Percentiles rank a stretch among this genome's conserved stretches.
These are phyloP conservation scores for Didymella arachidicola DNA, from an alignment of 2,329 filamentous ascomycete genomes.

Conservation along the genomic window DNA sequence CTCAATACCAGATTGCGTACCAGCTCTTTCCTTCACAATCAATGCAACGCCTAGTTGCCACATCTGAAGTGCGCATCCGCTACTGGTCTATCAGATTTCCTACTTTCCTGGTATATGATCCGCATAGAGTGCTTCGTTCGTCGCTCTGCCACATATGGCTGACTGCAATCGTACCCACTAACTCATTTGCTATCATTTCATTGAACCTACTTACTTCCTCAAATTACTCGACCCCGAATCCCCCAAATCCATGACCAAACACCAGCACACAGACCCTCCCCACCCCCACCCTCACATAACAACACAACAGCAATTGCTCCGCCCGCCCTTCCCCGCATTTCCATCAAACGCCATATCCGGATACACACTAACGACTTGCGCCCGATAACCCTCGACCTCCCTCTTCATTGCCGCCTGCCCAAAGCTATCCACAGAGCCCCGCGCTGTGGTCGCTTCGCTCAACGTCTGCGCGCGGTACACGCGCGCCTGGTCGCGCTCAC, in stretches of 20 bases:
- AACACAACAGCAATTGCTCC: conserved; percentile 23
- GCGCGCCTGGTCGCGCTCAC: conserved; percentile 14
- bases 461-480: neutral
- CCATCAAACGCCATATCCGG: conserved; percentile 36
- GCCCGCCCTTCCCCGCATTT: conserved; percentile 14
- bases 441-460: conserved; percentile 4
- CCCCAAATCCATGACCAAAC: neutral
- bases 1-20: no score
- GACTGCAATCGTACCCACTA: no score
- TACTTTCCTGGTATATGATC: no score
- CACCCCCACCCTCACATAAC: conserved; percentile 24
- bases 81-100: no score
- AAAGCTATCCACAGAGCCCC: conserved; percentile 3
- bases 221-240: no score
- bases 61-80: no score
- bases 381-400: conserved; percentile 31
- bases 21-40: no score
- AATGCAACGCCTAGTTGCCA: no score
- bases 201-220: no score
- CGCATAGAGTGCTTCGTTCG: no score
- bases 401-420: conserved; percentile 16
- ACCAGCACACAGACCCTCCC: neutral
- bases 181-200: no score
- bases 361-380: conserved; percentile 31
- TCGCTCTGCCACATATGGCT: no score